These are phyloP conservation scores for Neofusicoccum sp. DNA, from an alignment of 2,329 filamentous ascomycete species.

Conservation along the genomic window DNA sequence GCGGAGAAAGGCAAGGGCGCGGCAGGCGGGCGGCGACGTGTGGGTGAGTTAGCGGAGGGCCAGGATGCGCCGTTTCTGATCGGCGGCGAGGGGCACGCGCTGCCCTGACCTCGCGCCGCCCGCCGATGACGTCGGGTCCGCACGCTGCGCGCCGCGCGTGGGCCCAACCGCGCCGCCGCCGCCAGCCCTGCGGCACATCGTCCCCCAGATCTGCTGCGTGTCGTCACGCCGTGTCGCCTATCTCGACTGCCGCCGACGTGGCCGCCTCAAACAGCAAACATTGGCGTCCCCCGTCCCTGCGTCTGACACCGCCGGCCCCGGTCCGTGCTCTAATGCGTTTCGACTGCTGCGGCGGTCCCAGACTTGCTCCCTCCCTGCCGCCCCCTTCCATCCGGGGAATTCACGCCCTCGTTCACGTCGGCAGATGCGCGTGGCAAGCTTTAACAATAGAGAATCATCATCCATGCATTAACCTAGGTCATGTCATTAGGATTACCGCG, in stretches of 20 bases:
- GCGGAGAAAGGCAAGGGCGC: not conserved
- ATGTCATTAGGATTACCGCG: too few relatives aligned
- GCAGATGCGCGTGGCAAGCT: too few relatives aligned
- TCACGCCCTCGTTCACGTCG: too few relatives aligned
- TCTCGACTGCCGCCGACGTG: not conserved
- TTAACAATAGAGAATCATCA: too few relatives aligned
- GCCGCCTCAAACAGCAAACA: not conserved
- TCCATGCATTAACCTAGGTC: too few relatives aligned
- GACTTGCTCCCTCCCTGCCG: too few relatives aligned
- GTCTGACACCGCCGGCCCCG: not conserved
- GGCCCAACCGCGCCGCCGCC: not conserved
- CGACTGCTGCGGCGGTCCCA: too few relatives aligned
- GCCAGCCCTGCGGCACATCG: not conserved
- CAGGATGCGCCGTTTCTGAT: slow-evolving; percentile 14
- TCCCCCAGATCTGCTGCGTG: not conserved
- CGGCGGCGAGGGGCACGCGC: slow-evolving; percentile 10
- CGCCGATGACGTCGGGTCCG: slow-evolving; percentile 1
- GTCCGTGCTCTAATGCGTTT: too few relatives aligned
- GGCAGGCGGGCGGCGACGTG: slow-evolving; percentile 1
- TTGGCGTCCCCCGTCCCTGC: not conserved
- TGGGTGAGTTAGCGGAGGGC: not conserved
- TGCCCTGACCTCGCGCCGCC: not conserved
- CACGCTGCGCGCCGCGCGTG: not conserved
- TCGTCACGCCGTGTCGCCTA: not conserved
- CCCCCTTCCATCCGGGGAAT: too few relatives aligned